Base-by-base conservation (phyloP, 1,284 basidiomycete genomes). In the Cryptococcus sp. region DNA sequence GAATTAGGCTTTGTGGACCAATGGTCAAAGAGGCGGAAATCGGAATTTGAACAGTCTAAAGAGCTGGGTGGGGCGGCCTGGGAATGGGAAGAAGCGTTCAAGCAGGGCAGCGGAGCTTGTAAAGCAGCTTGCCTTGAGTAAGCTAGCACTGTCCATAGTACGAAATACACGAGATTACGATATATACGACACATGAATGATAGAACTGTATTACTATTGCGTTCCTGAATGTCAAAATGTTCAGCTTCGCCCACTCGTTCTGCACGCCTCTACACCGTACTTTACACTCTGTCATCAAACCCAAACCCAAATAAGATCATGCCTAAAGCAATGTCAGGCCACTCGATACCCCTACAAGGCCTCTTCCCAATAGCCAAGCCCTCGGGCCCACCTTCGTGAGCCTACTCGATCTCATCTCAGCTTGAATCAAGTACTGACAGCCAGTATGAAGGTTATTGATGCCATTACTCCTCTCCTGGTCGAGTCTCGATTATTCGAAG, bases 401-500 rank as follows among this genome's bases (percentile, higher is more conserved):
- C 63, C 22, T 9, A 4, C 16, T 16, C 28, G 37, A 21, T 25
- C 32, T 16, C 21, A 11, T 11, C 3, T 7, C 7, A 34, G 36
- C 3, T 13, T 11, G 18, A 7, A 37, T 25, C n/a, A 25, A 44
- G 45, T 55, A 49, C 54, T 19, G 14, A 11, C 36, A 18, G 10
- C 13, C 1, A 93, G 91, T 32, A 98, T 98, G 94, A 80, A 85
- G 32, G 74, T 97, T 36, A 82, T 98, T 49, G 90, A 96, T 69
- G 80, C 85, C 54, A 78, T 98, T 55, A 94, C 97, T 66, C 81
- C 82, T 24, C 80, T 98, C 7, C 76, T 96, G 34, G 78, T 82
- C 40, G 81, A 81, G 45, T 98, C 93, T 1, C 80, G 81, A 18
- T 77, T 98, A 7, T 98, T 99, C 67, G 82, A 86, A 11, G 82